Evolutionary conservation across 331 rosid genomes (phyloP).

Genomic region (Rhamnella rubrinervis): DNA sequence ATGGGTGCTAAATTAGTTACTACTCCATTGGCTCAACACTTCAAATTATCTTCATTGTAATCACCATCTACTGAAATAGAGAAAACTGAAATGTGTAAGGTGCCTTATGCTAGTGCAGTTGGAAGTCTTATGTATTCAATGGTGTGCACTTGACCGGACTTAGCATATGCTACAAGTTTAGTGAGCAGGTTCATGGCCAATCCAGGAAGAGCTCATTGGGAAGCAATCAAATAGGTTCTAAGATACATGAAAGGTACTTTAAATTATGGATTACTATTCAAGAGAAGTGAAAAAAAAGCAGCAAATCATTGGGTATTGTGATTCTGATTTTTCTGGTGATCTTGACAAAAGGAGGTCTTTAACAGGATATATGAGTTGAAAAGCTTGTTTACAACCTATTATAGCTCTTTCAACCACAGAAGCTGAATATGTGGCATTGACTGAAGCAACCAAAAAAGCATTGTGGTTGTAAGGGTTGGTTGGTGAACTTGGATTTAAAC

Average conservation of each 20-base stretch:
- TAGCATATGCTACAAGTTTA: not conserved
- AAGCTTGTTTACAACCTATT: not conserved
- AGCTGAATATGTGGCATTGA: not conserved
- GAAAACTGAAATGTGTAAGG: not conserved
- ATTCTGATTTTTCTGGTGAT: not conserved
- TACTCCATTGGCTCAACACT: too few relatives aligned
- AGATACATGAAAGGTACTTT: not conserved
- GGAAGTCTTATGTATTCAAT: not conserved
- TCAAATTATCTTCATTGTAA: too few relatives aligned
- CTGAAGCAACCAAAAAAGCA: not conserved
- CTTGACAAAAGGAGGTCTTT: not conserved
- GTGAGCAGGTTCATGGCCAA: not conserved
- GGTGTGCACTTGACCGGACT: not conserved
- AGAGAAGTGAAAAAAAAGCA: not conserved
- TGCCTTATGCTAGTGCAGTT: not conserved
- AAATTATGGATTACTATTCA: not conserved
- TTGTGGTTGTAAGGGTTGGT: not conserved
- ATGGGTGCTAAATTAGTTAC: too few relatives aligned
- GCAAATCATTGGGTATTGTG: not conserved
- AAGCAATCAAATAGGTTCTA: not conserved
- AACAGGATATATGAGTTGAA: not conserved
- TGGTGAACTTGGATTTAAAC: not conserved
- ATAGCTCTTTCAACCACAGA: not conserved
- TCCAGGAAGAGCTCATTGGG: not conserved
- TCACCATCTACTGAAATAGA: not conserved